These are phyloP conservation scores for Lithohypha guttulata DNA, from an alignment of 2,329 filamentous ascomycete species.

Conservation along the genomic window DNA sequence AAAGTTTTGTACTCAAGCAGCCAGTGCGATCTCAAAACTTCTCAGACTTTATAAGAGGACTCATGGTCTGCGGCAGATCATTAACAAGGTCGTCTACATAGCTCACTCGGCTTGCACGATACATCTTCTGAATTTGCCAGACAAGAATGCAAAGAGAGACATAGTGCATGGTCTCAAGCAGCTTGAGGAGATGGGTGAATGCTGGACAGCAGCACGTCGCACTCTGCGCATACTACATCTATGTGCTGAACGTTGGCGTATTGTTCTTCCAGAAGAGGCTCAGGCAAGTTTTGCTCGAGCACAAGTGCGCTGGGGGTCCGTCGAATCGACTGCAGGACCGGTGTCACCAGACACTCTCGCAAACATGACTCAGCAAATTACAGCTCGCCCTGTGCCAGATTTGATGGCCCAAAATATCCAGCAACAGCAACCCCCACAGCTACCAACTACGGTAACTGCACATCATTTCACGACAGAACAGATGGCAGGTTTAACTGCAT, in stretches of 20 bases:
- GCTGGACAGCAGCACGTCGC: conserved; percentile 81
- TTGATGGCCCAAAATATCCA: conserved; percentile 18
- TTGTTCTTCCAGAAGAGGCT: conserved; percentile 78
- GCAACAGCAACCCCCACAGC: conserved; percentile 17
- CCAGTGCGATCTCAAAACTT: conserved; percentile 82
- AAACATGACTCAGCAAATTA: conserved; percentile 17
- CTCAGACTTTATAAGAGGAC: conserved; percentile 87
- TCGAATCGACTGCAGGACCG: neutral
- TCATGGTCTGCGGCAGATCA: conserved; percentile 85
- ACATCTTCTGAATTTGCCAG: conserved; percentile 82
- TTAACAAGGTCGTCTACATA: conserved; percentile 94
- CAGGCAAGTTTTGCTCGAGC: conserved; percentile 62
- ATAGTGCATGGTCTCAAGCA: conserved; percentile 85
- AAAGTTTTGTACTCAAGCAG: conserved; percentile 82
- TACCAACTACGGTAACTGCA: neutral
- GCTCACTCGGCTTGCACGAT: conserved; percentile 89
- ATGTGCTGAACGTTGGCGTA: conserved; percentile 77
- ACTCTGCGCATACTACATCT: conserved; percentile 78
- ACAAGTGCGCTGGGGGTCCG: conserved; percentile 62
- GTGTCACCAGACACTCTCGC: conserved; percentile 2
- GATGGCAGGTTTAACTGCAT: conserved; percentile 10
- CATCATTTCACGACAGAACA: conserved; percentile 11
- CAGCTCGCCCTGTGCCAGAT: conserved; percentile 15
- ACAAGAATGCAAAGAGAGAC: conserved; percentile 81
- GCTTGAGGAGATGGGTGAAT: conserved; percentile 88